Base-by-base conservation (phyloP, 805 yeast species). In the Sugiyamaella marilandica region DNA sequence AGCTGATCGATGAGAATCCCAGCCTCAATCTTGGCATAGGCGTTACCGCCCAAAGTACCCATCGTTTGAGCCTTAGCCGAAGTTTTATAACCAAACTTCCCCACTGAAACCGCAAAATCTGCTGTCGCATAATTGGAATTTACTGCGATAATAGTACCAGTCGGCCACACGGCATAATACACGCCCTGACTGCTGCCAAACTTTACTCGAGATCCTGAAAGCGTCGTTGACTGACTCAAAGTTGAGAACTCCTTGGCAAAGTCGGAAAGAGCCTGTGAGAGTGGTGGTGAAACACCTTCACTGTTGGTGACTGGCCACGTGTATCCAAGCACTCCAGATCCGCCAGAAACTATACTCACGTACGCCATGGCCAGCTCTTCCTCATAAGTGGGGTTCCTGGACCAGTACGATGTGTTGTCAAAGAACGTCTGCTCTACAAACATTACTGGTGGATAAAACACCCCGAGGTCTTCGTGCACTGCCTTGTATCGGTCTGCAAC, bases 61-160 rank as follows among this genome's bases (percentile, higher is more conserved):
- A 94, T 87, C n/a, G 69, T 60, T 56, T 76, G 67, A 13, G 95
- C 98, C 14, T 95, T 80, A n/a, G 79, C 84, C 8, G 89, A 78
- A 41, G 19, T 13, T 10, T 19, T 11, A 14, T 16, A 10, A 14
- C 43, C 43, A 39, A 3, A 13, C 21, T 13, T 24, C 5, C 39
- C 18, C n/a, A 45, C 41, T 11, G 26, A 44, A 45, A 45, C 31
- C 9, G 26, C 35, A n/a, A 47, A 31, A 3, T 10, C 21, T 2
- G 50, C 4, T 13, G 19, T 47, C 14, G 16, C 21, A 19, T 47
- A 48, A n/a, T 45, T 47, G 5, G 51, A 31, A 36, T 51, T 51
- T 16, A 51, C 51, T 2, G 54, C 54, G 3, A 51, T 36, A 26
- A 51, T 34, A n/a, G 54, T 35, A 8, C 51, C 53, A 3, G 52